These are phyloP conservation scores for Penicillium polonicum DNA, from an alignment of 2,329 filamentous ascomycete species.

Conservation along the genomic window DNA sequence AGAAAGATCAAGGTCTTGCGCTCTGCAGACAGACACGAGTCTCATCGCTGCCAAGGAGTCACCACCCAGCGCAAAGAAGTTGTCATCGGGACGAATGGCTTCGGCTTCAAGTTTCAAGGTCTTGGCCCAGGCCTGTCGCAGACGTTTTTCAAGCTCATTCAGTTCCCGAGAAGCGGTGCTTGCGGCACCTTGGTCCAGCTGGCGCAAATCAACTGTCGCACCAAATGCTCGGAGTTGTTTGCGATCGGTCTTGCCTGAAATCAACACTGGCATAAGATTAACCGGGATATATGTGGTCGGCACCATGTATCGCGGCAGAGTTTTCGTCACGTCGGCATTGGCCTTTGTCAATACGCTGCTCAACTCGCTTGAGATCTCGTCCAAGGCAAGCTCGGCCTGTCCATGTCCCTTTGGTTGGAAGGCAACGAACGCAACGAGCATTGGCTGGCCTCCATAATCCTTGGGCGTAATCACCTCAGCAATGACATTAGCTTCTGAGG, in stretches of 20 bases:
- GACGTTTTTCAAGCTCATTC: conserved; percentile 32
- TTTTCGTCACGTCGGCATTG: conserved; percentile 26
- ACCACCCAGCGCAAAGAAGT: conserved; percentile 40
- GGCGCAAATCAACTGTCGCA: conserved; percentile 33
- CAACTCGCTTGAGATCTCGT: conserved; percentile 20
- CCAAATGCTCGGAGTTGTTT: conserved; percentile 40
- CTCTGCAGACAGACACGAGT: conserved; percentile 34
- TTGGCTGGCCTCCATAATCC: conserved; percentile 29
- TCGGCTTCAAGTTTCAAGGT: conserved; percentile 31
- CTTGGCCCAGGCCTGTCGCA: conserved; percentile 38
- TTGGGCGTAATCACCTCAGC: conserved; percentile 49
- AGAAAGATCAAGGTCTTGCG: conserved; percentile 33
- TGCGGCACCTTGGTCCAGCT: conserved; percentile 26
- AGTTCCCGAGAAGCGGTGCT: conserved; percentile 24
- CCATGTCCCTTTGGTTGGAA: conserved; percentile 25
- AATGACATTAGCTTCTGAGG: conserved; percentile 40
- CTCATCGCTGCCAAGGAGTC: conserved; percentile 39
- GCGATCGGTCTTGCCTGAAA: conserved; percentile 48
- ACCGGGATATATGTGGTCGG: conserved; percentile 47
- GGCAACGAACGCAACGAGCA: conserved; percentile 34
- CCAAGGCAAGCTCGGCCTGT: conserved; percentile 15
- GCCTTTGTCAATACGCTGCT: conserved; percentile 19
- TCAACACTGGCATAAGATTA: conserved; percentile 42
- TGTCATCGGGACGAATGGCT: conserved; percentile 38
- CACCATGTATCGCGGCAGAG: conserved; percentile 36